Evolutionary conservation across 345 rosid species (phyloP).

Genomic region (Boechera stricta): DNA sequence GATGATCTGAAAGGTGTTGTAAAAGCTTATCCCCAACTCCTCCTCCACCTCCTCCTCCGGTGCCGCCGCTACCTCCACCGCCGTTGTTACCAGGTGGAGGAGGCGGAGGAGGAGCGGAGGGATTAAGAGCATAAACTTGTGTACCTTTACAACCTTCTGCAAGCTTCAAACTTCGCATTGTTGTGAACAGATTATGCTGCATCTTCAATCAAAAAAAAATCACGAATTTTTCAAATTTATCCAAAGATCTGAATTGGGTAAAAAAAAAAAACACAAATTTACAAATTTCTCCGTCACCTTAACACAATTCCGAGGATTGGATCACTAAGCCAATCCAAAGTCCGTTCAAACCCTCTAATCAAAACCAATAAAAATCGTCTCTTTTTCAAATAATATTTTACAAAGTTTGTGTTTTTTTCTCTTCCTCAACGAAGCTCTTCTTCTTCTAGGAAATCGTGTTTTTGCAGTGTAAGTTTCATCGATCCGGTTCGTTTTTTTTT

Average conservation of each 20-base stretch:
- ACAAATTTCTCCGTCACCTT: slow-evolving; percentile 31
- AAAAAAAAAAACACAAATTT: slow-evolving; percentile 5
- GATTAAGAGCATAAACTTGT: slow-evolving; percentile 67
- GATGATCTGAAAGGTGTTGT: slow-evolving; percentile 75
- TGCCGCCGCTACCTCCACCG: slow-evolving; percentile 32
- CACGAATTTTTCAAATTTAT: not conserved
- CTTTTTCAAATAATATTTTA: not conserved
- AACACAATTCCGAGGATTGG: slow-evolving; percentile 12
- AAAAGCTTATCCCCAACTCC: slow-evolving; percentile 72
- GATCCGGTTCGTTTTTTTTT: slow-evolving; percentile 30
- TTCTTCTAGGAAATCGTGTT: slow-evolving; percentile 36
- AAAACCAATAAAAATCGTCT: not conserved
- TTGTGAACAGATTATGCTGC: slow-evolving; percentile 79
- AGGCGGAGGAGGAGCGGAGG: slow-evolving; percentile 47
- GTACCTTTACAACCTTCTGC: slow-evolving; percentile 84
- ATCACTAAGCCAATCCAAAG: slow-evolving; percentile 29
- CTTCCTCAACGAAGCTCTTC: slow-evolving; percentile 21
- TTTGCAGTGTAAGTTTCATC: slow-evolving; percentile 42
- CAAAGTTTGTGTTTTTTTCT: not conserved
- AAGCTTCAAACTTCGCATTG: slow-evolving; percentile 88
- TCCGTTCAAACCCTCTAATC: slow-evolving; percentile 14
- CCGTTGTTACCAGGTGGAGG: slow-evolving; percentile 44
- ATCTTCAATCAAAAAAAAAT: slow-evolving; percentile 49
- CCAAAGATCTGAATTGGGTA: slow-evolving; percentile 34
- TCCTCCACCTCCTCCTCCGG: slow-evolving; percentile 47